Evolutionary conservation across 1,284 basidiomycete genomes (phyloP).

Genomic region (Termitomyces sp.): DNA sequence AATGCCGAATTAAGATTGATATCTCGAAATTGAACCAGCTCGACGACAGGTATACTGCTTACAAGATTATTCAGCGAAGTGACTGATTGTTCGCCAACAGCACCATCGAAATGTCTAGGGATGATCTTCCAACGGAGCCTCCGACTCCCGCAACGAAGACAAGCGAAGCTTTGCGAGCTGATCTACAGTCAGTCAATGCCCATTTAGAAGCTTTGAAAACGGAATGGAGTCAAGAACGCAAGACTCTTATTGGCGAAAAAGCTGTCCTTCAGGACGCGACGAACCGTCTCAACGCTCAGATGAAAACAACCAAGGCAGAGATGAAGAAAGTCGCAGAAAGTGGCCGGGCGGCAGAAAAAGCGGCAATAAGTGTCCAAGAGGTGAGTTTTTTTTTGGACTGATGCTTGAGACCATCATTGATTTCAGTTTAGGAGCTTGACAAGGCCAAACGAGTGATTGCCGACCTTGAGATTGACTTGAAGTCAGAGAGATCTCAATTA

Average conservation of each 20-base stretch:
- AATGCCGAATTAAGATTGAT: constrained; percentile 61
- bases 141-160: constrained; percentile 62
- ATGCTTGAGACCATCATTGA: not conserved
- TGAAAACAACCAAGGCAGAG: constrained; percentile 55
- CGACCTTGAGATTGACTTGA: constrained; percentile 64
- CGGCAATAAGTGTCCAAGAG: constrained; percentile 47
- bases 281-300: constrained; percentile 55
- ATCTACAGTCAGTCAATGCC: constrained; percentile 53
- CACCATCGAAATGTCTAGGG: constrained; percentile 44
- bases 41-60: constrained; percentile 55
- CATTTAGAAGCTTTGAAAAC: constrained; percentile 61
- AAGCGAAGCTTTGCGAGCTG: constrained; percentile 52
- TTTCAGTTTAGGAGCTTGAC: constrained; percentile 54
- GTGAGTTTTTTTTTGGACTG: constrained; percentile 38
- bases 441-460: constrained; percentile 58
- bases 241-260: constrained; percentile 60
- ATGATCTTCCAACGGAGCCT: constrained; percentile 48
- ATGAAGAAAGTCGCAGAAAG: constrained; percentile 46
- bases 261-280: constrained; percentile 65
- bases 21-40: constrained; percentile 38
- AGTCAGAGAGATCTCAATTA: constrained; percentile 60
- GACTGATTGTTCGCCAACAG: constrained; percentile 31
- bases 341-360: constrained; percentile 43
- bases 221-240: constrained; percentile 64
- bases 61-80: not conserved